Evolutionary conservation across 345 rosid species (phyloP), one percentile per base, ranked within the genome.

Genomic region (Pugionium cornutum): DNA sequence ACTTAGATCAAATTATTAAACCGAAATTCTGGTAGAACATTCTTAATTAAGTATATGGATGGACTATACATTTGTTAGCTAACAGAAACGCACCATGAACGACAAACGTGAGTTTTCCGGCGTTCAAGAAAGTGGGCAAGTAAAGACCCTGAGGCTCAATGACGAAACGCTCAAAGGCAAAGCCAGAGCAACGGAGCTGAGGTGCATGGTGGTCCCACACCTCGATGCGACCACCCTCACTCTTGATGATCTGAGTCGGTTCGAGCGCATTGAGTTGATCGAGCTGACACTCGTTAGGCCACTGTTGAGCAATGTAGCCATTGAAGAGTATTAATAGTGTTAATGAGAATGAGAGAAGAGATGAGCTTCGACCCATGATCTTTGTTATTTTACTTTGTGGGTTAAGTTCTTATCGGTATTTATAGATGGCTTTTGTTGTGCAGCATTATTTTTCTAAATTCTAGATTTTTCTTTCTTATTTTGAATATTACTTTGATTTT

Each of bases 161-260:
- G 55, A 79, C 75, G 18, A 45, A 42, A 39, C 83, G 84, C 9
- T 62, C 53, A 25, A 82, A 42, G 9, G 84, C 81, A 4, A 84
- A 75, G 9, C 88, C 87, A 1, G 83, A 70, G 62, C 96, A 86
- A 48, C 62, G 83, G 76, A 84, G 82, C 75, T 82, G 84, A n/a
- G 83, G 69, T 39, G 76, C 74, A 59, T 58, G 76, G 28, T 75
- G 77, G 72, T 86, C 73, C 92, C 85, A 84, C 0, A 75, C 42
- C 69, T 88, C 88, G 1, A 79, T 72, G 11, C 55, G 4, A 41
- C 92, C 87, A 1, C 82, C 92, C 60, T 86, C 86, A n/a, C 68
- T 36, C 70, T 78, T 58, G 34, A 82, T 44, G 18, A 67, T 67
- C 40, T 70, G 64, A 7, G 54, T 73, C n/a, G 96, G 85, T 53